Conservation (phyloP, 2,329 filamentous ascomycete genomes). For the Cladosporium oxysporum region DNA sequence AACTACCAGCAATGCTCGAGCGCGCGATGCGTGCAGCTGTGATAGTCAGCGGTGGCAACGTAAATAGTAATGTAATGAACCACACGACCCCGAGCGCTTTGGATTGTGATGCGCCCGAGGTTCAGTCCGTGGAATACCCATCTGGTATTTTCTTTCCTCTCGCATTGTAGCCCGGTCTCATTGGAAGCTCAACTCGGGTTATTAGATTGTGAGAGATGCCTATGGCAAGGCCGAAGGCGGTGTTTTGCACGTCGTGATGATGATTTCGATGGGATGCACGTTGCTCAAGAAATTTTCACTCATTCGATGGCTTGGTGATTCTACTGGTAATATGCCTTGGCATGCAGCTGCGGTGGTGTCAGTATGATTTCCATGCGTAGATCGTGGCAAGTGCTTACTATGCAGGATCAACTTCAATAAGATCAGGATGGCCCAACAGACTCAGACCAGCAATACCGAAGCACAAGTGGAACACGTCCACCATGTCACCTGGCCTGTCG, state of each 20-base stretch:
- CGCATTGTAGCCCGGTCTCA: conserved; percentile 70
- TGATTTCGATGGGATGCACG: background rate
- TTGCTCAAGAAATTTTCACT: background rate
- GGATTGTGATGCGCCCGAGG: conserved; percentile 24
- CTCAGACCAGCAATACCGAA: conserved; percentile 90
- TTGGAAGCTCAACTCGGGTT: conserved; percentile 55
- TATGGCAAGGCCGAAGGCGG: background rate
- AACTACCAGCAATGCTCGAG: background rate
- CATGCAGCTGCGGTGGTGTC: conserved; percentile 36
- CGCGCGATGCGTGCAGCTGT: background rate
- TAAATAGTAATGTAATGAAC: conserved; percentile 22
- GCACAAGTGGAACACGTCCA: conserved; percentile 93
- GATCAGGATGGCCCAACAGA: conserved; percentile 72
- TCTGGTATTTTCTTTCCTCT: conserved; percentile 60
- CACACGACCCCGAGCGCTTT: conserved; percentile 28
- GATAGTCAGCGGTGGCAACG: background rate
- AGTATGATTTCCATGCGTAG: background rate
- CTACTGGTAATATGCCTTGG: conserved; percentile 66
- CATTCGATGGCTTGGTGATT: conserved; percentile 38
- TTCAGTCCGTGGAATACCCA: conserved; percentile 28
- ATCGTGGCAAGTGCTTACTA: conserved; percentile 60
- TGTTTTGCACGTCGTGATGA: background rate
- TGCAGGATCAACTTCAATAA: conserved; percentile 80
- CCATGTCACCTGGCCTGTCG: conserved; percentile 89
- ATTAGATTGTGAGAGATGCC: conserved; percentile 69